phyloP scores from a whole-genome alignment of 78 protist species.

The Cavenderia fasciculata region DNA sequence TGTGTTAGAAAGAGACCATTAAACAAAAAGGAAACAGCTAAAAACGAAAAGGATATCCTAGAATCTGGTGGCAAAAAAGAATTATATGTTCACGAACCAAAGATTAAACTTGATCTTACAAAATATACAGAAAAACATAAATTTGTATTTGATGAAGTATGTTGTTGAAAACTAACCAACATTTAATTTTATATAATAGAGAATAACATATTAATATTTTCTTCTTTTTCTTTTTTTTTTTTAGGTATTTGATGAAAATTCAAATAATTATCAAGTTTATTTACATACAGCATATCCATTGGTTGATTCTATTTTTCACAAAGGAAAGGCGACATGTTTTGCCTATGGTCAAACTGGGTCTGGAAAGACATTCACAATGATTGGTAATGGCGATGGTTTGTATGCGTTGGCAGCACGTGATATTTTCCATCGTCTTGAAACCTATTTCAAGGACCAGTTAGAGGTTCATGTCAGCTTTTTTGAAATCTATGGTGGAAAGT shows the following conservation, averaged over 20 bases:
- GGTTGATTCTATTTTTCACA: conserved; percentile 85
- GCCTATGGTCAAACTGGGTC: conserved; percentile 98
- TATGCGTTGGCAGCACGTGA: conserved; percentile 91
- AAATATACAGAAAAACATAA: conserved; percentile 89
- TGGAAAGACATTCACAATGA: conserved; percentile 93
- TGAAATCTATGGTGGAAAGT: conserved; percentile 95
- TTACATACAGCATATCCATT: conserved; percentile 88
- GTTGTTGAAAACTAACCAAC: too few species aligned
- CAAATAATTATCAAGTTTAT: conserved; percentile 84
- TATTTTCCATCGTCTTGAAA: conserved; percentile 79
- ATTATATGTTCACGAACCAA: conserved; percentile 61
- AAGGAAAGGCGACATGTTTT: conserved; percentile 95
- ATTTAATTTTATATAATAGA: too few species aligned
- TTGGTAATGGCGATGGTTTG: conserved; percentile 81
- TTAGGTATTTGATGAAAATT: conserved; percentile 89
- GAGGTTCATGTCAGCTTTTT: conserved; percentile 83
- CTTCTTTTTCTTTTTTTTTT: too few species aligned
- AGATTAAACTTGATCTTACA: conserved; percentile 87
- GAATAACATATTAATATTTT: too few species aligned
- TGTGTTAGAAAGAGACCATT: conserved; percentile 96
- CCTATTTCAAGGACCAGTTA: conserved; percentile 30
- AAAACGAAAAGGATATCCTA: conserved; percentile 56
- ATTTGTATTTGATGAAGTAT: conserved; percentile 93
- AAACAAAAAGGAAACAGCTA: conserved; percentile 58
- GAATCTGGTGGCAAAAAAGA: conserved; percentile 40